These are phyloP conservation scores for Amanita thiersii DNA, from an alignment of 768 basidiomycete genomes.

Conservation along the genomic window DNA sequence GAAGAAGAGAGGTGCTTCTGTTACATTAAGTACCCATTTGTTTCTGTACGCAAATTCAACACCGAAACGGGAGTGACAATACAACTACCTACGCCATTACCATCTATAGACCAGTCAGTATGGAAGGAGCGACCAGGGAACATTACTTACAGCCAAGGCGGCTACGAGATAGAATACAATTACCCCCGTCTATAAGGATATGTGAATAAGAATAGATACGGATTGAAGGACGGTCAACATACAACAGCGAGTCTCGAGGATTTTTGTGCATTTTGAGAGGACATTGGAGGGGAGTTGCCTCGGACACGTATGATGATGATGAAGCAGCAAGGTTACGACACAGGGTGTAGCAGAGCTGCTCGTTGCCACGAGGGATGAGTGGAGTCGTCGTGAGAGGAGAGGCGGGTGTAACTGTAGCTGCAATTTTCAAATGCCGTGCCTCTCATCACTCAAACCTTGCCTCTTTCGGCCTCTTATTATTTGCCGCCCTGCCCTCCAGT, in stretches of 20 bases:
- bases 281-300: constrained; percentile 12
- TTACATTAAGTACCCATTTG: constrained; percentile 84
- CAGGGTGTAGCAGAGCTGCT: too few relatives aligned
- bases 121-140: background rate
- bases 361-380: too few relatives aligned
- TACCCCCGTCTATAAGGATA: constrained; percentile 49
- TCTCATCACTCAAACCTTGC: too few relatives aligned
- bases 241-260: constrained; percentile 1
- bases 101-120: constrained; percentile 45
- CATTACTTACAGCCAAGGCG: constrained; percentile 65
- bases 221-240: constrained; percentile 21
- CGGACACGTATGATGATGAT: too few relatives aligned
- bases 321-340: background rate
- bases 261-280: constrained; percentile 20
- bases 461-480: too few relatives aligned
- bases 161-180: constrained; percentile 87
- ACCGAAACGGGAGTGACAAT: background rate
- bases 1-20: constrained; percentile 78
- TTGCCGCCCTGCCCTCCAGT: too few relatives aligned
- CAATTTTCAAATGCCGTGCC: too few relatives aligned
- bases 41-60: constrained; percentile 40
- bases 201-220: constrained; percentile 2
- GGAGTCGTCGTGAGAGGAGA: too few relatives aligned
- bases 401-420: too few relatives aligned
- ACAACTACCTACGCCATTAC: constrained; percentile 66